phyloP scores from a whole-genome alignment of 1,284 basidiomycete species.

The Moesziomyces antarcticus region DNA sequence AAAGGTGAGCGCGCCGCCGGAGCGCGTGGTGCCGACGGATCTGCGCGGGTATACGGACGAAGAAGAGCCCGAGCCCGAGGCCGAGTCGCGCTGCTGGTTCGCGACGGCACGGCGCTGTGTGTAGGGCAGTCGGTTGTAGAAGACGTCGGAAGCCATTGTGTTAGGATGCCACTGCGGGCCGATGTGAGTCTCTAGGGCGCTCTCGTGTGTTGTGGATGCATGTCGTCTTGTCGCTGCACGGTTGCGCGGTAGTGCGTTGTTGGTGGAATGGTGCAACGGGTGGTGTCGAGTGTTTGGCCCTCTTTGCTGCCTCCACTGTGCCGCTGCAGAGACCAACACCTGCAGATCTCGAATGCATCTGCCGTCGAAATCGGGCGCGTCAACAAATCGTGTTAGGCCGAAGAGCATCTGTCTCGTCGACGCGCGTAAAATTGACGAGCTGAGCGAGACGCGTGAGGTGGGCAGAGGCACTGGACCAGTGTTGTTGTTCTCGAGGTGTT shows the following conservation, averaged over 20 bases:
- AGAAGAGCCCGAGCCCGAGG: conserved; percentile 2
- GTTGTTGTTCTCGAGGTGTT: conserved; percentile 30
- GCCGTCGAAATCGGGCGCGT: too few relatives aligned
- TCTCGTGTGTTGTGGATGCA: not conserved
- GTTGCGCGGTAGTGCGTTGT: not conserved
- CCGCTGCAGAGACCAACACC: too few relatives aligned
- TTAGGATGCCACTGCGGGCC: not conserved
- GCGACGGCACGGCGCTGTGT: conserved; percentile 23
- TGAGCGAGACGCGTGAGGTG: conserved; percentile 5
- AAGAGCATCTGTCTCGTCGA: not conserved
- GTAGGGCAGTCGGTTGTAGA: conserved; percentile 36
- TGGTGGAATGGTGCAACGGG: not conserved
- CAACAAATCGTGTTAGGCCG: too few relatives aligned
- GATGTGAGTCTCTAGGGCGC: not conserved
- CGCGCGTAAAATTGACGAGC: conserved; percentile 11
- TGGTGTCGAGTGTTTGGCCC: not conserved
- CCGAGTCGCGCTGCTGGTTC: conserved; percentile 14
- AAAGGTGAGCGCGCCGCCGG: conserved; percentile 40
- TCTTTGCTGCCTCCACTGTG: conserved; percentile 1
- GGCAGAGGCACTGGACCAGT: conserved; percentile 15
- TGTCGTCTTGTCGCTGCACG: not conserved
- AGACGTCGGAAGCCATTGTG: conserved; percentile 47
- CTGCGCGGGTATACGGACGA: conserved; percentile 2
- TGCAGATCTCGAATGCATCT: too few relatives aligned
- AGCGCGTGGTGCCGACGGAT: conserved; percentile 28